A percentile compares a stretch with the other conserved stretches of the same genome.
Conservation (phyloP, 192 early-diverging fungal species). For the Geranomyces michiganensis region DNA sequence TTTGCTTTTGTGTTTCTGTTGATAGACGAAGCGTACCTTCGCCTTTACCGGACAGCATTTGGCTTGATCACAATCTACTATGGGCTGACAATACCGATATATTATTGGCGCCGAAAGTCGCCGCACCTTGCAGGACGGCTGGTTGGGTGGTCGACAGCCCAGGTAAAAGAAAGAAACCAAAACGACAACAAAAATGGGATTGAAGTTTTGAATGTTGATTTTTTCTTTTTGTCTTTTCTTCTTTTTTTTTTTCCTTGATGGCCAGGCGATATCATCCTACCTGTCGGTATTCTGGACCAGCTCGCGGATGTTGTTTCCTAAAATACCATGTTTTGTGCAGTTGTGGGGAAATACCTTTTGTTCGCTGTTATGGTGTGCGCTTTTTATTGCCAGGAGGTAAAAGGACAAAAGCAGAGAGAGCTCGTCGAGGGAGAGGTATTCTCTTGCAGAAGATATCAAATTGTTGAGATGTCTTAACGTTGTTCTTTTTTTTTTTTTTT, state of each 20-base stretch:
- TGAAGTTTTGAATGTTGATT: no score
- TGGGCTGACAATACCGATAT: background rate
- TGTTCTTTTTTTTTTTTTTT: no score
- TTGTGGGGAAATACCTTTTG: conserved; percentile 10
- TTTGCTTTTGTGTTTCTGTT: no score
- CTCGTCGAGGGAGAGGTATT: background rate
- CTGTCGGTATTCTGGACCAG: background rate
- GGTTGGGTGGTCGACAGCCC: conserved; percentile 2
- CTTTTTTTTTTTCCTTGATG: no score
- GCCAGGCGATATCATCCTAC: background rate
- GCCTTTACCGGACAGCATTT: no score
- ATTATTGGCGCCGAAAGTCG: background rate
- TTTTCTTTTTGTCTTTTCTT: no score
- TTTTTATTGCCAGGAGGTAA: conserved; percentile 15
- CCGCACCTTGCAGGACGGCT: conserved; percentile 4
- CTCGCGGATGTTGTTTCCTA: background rate
- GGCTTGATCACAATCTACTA: no score
- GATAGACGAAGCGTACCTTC: no score
- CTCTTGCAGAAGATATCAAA: background rate
- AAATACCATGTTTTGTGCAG: conserved; percentile 19
- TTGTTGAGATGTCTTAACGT: no score
- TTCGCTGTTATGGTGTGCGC: background rate
- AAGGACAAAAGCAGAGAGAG: no score
- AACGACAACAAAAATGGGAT: no score
- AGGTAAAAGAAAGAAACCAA: no score